These are phyloP conservation scores for Golubevia sp. DNA, from an alignment of 1,284 basidiomycete species.

Conservation along the genomic window DNA sequence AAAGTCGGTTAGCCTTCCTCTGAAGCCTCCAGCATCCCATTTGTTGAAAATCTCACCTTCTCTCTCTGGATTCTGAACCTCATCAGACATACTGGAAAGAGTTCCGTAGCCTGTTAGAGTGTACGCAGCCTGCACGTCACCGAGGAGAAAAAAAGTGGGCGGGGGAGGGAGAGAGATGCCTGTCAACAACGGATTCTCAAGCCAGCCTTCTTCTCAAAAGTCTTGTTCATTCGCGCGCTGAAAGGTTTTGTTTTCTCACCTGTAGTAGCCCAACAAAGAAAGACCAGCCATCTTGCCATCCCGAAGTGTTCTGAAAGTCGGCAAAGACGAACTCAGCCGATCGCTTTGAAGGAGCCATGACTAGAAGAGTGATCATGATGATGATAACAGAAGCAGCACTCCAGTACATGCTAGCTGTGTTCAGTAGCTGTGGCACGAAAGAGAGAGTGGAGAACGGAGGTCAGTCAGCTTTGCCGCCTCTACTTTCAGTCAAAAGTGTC, in stretches of 20 bases:
- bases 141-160: too few species aligned
- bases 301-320: slow-evolving; percentile 61
- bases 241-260: too few species aligned
- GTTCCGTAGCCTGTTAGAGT: slow-evolving; percentile 62
- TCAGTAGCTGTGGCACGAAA: slow-evolving; percentile 39
- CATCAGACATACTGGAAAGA: slow-evolving; percentile 63
- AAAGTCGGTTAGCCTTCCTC: too few species aligned
- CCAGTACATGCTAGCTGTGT: slow-evolving; percentile 64
- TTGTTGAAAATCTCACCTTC: too few species aligned
- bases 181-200: slow-evolving; percentile 60
- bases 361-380: slow-evolving; percentile 64
- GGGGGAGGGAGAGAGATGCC: slow-evolving; percentile 1
- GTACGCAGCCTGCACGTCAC: slow-evolving; percentile 31
- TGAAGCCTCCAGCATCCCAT: too few species aligned
- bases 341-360: slow-evolving; percentile 61
- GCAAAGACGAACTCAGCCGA: slow-evolving; percentile 61
- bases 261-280: slow-evolving; percentile 64
- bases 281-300: slow-evolving; percentile 61
- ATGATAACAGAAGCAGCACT: slow-evolving; percentile 63
- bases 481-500: too few species aligned
- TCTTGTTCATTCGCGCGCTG: too few species aligned
- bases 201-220: too few species aligned
- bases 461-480: too few species aligned
- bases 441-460: too few species aligned
- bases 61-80: slow-evolving; percentile 61